Conservation (phyloP, 371 early-diverging fungal species). For the Mucor circinelloides region DNA sequence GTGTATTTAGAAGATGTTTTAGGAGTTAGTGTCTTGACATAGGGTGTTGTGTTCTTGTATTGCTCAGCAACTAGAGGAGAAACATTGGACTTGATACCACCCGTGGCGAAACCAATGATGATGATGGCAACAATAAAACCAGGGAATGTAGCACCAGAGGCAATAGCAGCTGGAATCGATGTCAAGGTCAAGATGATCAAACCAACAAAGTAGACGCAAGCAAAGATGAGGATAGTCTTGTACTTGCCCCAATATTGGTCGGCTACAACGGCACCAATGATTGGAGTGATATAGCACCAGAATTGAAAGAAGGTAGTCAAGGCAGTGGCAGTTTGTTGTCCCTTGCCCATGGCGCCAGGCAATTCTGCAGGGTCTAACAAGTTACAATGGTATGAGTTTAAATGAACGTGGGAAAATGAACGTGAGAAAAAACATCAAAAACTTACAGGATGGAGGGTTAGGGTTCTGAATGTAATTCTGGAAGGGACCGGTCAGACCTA, state of each 20-base stretch:
- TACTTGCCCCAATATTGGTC: conserved; percentile 87
- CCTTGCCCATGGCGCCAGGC: conserved; percentile 51
- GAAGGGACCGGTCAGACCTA: conserved; percentile 70
- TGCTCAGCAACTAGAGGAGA: conserved; percentile 52
- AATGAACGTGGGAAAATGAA: neutral
- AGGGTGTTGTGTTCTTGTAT: conserved; percentile 35
- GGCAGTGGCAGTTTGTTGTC: conserved; percentile 62
- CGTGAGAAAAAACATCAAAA: neutral
- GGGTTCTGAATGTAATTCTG: conserved; percentile 64
- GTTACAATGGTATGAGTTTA: conserved; percentile 1
- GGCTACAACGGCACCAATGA: conserved; percentile 80
- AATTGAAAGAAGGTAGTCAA: conserved; percentile 78
- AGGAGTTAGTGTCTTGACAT: conserved; percentile 35
- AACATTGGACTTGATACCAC: conserved; percentile 56
- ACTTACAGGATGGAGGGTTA: conserved; percentile 40
- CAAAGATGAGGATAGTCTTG: conserved; percentile 75
- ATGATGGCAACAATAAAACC: conserved; percentile 67
- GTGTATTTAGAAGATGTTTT: conserved; percentile 45
- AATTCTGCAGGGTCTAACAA: conserved; percentile 41
- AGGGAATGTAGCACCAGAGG: conserved; percentile 57
- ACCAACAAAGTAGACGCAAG: conserved; percentile 71
- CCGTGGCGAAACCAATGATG: conserved; percentile 70
- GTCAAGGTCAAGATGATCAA: conserved; percentile 65
- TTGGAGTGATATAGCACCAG: conserved; percentile 78
- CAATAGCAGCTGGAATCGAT: conserved; percentile 58